These are phyloP conservation scores for Gymnopilus dilepis DNA, from an alignment of 768 basidiomycete genomes.

Conservation along the genomic window DNA sequence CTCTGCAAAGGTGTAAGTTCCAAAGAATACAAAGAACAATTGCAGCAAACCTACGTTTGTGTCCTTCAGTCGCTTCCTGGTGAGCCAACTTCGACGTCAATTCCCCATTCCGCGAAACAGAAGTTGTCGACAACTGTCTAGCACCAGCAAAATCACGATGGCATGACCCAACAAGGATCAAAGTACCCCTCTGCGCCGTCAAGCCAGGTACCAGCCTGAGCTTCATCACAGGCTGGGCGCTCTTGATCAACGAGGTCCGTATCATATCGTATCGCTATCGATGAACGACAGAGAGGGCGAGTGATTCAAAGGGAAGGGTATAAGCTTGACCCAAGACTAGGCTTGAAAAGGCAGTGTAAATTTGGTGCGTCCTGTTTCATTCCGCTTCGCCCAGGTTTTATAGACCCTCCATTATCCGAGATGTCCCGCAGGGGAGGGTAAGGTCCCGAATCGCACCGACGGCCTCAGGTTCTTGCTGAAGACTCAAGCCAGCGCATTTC, in stretches of 20 bases:
- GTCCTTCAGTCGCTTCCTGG: conserved; percentile 20
- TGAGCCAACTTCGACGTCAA: conserved; percentile 24
- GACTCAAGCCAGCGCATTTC: not conserved
- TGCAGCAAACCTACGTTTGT: conserved; percentile 21
- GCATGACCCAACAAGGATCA: conserved; percentile 1
- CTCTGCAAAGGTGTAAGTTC: conserved; percentile 10
- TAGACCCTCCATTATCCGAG: not conserved
- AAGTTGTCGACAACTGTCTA: conserved; percentile 18
- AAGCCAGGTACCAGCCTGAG: conserved; percentile 4
- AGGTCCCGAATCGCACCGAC: not conserved
- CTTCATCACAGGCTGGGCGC: conserved; percentile 14
- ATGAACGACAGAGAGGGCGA: not conserved
- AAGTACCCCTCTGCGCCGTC: not conserved
- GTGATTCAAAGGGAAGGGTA: not conserved
- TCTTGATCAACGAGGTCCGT: conserved; percentile 22
- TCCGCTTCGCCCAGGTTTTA: not conserved
- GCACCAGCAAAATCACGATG: not conserved
- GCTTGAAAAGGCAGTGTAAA: not conserved
- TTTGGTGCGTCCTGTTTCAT: not conserved
- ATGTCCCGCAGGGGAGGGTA: not conserved
- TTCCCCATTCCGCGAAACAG: conserved; percentile 5
- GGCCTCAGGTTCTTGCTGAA: not conserved
- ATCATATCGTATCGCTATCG: too few relatives aligned
- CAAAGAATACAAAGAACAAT: not conserved
- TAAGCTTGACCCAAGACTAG: not conserved